These are phyloP conservation scores for Aspergillus fijiensis DNA, from an alignment of 2,329 filamentous ascomycete genomes.

Conservation along the genomic window DNA sequence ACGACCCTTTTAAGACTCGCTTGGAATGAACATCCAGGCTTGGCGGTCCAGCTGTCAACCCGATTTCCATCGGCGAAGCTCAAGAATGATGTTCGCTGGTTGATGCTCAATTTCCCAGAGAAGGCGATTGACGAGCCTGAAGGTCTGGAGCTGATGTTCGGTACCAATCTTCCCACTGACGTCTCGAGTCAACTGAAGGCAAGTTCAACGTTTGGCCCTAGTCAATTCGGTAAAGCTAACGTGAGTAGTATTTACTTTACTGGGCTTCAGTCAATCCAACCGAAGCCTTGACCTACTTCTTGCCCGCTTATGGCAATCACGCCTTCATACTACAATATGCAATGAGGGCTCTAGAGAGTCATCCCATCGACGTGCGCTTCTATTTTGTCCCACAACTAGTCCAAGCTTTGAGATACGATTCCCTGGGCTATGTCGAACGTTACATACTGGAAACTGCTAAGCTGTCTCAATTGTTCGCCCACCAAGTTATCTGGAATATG, in stretches of 20 bases:
- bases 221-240: conserved; percentile 11
- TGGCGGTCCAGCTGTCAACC: conserved; percentile 81
- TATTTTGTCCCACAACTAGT: conserved; percentile 99
- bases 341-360: conserved; percentile 89
- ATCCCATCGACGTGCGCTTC: conserved; percentile 95
- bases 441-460: conserved; percentile 97
- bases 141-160: conserved; percentile 78
- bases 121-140: conserved; percentile 79
- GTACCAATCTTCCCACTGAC: conserved; percentile 72
- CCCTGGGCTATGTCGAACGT: conserved; percentile 87
- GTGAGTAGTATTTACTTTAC: conserved; percentile 73
- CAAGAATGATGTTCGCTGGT: conserved; percentile 71
- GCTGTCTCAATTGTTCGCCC: conserved; percentile 96
- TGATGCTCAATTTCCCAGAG: conserved; percentile 79
- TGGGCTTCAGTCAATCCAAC: conserved; percentile 93
- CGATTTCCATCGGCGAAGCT: conserved; percentile 77
- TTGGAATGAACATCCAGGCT: conserved; percentile 79
- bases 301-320: conserved; percentile 87
- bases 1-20: conserved; percentile 72
- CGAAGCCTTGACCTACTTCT: conserved; percentile 87
- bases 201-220: conserved; percentile 16
- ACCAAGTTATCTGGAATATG: conserved; percentile 99
- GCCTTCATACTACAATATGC: conserved; percentile 95
- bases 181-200: conserved; percentile 83
- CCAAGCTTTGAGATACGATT: conserved; percentile 89